Base-by-base conservation (phyloP, 345 rosid genomes). In the Iberis pinnata region DNA sequence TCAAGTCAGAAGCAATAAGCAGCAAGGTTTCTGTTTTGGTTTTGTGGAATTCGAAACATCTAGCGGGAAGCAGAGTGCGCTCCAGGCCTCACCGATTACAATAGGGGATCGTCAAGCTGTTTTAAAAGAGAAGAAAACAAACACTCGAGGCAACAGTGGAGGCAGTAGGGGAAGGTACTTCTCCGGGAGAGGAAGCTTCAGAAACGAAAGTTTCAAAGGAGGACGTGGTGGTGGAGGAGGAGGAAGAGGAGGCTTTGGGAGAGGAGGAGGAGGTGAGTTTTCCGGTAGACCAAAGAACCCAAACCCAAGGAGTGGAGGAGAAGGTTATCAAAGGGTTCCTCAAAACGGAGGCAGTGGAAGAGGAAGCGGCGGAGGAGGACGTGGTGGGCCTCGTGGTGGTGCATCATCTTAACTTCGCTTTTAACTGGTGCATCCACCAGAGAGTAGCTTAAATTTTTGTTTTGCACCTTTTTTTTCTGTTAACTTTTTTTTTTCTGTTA, bases 21-120 rank as follows among this genome's bases (percentile, higher is more conserved):
- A 74, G 72, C 83, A 82, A 73, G 81, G 78, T 44, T 82, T 72
- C 73, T 82, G 85, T 72, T 86, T 78, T 64, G 88, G 89, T 47
- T 86, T 82, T 24, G 87, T 86, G 49, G 89, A 86, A 43, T 86
- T 82, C 52, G 75, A 72, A 61, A 75, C 80, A 26, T 32, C 63
- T 25, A 69, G 69, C 58, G 81, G 85, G 42, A 63, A 77, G 75
- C 74, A 63, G 38, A 63, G 43, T 67, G 88, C 93, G 12, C 74
- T 84, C 48, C 71, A 84, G 97, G 88, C 95, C 53, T 82, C 97
- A 24, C 86, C 90, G 2, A 29, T 88, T 53, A 73, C 47, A 1
- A 65, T 88, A 18, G 79, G 80, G 26, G 86, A 72, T 41, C 78
- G 68, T 22, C 76, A 70, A 71, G 92, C 83, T 40, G 70, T 70